Percentiles rank a stretch among this genome's conserved stretches.
Conservation (phyloP, 2,329 filamentous ascomycete species). For the Colletotrichum graminicola region DNA sequence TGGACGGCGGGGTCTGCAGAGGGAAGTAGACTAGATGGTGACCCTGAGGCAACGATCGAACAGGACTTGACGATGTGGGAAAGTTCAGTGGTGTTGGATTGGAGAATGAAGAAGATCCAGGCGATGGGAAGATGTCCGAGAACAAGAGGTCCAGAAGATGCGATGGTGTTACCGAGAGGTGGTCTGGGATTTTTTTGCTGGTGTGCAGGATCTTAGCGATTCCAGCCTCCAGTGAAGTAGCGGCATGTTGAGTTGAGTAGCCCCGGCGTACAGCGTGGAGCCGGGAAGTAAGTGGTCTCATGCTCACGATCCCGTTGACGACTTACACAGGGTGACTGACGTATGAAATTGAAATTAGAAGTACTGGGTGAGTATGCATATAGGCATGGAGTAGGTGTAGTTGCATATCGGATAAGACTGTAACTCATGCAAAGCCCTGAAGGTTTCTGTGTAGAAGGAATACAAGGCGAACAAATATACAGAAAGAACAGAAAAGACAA, state of each 20-base stretch:
- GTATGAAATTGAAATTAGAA: not conserved
- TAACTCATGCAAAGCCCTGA: not conserved
- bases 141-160: slow-evolving; percentile 76
- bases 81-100: slow-evolving; percentile 34
- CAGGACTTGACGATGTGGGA: slow-evolving; percentile 16
- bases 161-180: slow-evolving; percentile 69
- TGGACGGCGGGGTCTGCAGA: slow-evolving; percentile 69
- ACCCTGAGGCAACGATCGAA: slow-evolving; percentile 66
- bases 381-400: not conserved
- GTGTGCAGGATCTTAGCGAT: slow-evolving; percentile 33
- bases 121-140: slow-evolving; percentile 61
- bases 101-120: slow-evolving; percentile 40
- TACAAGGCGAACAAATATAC: not conserved
- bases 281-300: slow-evolving; percentile 14
- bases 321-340: slow-evolving; percentile 28
- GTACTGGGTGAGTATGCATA: not conserved
- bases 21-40: slow-evolving; percentile 93
- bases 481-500: not conserved
- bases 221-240: slow-evolving; percentile 14
- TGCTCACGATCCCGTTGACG: slow-evolving; percentile 8
- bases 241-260: slow-evolving; percentile 20
- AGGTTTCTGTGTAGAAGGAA: not conserved
- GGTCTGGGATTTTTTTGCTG: slow-evolving; percentile 56
- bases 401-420: slow-evolving; percentile 16
- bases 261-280: slow-evolving; percentile 16